Evolutionary conservation across 371 early-diverging fungal genomes (phyloP).

Genomic region (Rhizomucor miehei): DNA sequence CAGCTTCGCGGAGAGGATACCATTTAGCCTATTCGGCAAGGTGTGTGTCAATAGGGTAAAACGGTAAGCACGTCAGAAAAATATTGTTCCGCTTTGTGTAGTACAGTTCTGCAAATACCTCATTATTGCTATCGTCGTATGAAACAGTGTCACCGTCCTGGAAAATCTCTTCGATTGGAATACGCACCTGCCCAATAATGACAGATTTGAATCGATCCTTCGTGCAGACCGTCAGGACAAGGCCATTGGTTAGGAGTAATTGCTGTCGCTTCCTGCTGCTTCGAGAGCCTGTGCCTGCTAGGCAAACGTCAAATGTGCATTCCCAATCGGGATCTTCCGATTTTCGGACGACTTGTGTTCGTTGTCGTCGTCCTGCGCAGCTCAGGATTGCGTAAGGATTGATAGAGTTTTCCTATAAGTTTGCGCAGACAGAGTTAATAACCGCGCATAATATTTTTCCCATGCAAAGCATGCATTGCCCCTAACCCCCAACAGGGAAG

Average conservation of each 20-base stretch:
- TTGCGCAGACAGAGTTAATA: no score
- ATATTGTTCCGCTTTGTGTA: not conserved
- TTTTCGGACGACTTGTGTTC: slow-evolving; percentile 39
- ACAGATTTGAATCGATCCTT: slow-evolving; percentile 43
- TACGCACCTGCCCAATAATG: slow-evolving; percentile 33
- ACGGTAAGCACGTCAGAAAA: not conserved
- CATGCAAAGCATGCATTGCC: no score
- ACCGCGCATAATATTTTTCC: no score
- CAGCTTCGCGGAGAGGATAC: slow-evolving; percentile 13
- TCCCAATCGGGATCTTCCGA: slow-evolving; percentile 37
- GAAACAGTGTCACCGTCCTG: slow-evolving; percentile 14
- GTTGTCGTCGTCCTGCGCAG: slow-evolving; percentile 40
- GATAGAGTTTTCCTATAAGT: slow-evolving; percentile 16
- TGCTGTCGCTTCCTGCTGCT: slow-evolving; percentile 18
- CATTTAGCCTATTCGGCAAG: slow-evolving; percentile 10
- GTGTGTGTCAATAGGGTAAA: not conserved
- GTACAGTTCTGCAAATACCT: slow-evolving; percentile 9
- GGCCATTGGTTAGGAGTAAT: slow-evolving; percentile 26
- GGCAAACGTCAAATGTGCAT: slow-evolving; percentile 40
- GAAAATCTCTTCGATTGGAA: slow-evolving; percentile 31
- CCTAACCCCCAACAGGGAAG: no score
- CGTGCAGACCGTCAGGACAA: slow-evolving; percentile 29
- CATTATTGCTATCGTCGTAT: slow-evolving; percentile 17
- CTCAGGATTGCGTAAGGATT: slow-evolving; percentile 38
- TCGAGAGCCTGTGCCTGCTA: slow-evolving; percentile 20